These are phyloP conservation scores for Mortierella sp. DNA, from an alignment of 371 early-diverging fungal genomes.

Conservation along the genomic window DNA sequence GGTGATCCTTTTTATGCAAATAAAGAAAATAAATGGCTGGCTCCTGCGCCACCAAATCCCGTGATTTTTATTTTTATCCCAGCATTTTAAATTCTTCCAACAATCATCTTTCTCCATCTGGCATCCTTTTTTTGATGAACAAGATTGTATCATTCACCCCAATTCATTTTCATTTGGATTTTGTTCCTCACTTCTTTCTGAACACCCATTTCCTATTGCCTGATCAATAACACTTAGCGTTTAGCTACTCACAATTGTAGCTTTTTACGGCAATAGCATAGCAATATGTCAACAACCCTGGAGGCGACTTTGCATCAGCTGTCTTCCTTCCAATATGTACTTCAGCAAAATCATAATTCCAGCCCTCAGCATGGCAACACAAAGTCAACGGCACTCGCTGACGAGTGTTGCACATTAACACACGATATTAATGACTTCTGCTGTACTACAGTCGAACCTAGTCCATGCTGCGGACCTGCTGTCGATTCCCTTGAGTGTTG, in stretches of 20 bases:
- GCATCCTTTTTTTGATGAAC: not conserved
- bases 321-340: constrained; percentile 35
- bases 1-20: not conserved
- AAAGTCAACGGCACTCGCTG: constrained; percentile 14
- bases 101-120: too few relatives aligned
- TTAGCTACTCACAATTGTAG: too few relatives aligned
- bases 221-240: not conserved
- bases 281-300: constrained; percentile 52
- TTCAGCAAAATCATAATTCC: constrained; percentile 21
- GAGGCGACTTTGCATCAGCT: constrained; percentile 32
- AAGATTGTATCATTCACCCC: not conserved
- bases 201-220: not conserved
- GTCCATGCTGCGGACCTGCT: constrained; percentile 36
- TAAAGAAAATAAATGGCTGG: not conserved
- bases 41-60: constrained; percentile 4
- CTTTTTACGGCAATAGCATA: not conserved
- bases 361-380: not conserved
- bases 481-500: constrained; percentile 44
- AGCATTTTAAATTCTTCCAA: not conserved
- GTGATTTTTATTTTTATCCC: not conserved
- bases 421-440: constrained; percentile 48
- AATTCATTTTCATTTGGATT: constrained; percentile 34
- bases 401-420: constrained; percentile 46
- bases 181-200: not conserved
- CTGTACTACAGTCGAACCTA: constrained; percentile 44